Evolutionary conservation across 345 rosid genomes (phyloP), one percentile per base, ranked within the genome.

Genomic region (Heritiera littoralis): DNA sequence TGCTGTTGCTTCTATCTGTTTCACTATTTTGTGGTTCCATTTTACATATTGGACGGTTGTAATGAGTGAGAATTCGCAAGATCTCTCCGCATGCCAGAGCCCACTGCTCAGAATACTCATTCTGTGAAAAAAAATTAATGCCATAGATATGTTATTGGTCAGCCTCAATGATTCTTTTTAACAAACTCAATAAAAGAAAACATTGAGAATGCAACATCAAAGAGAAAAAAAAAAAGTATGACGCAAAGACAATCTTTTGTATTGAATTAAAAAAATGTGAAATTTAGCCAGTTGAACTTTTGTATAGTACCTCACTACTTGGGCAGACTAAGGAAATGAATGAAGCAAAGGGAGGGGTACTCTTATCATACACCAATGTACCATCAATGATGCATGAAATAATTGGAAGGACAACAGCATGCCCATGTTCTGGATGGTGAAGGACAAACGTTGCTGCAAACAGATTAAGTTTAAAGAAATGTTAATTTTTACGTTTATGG

Each of bases 381-480:
- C 96, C 97, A 83, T 91, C 99, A 72, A 95, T 93, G 81, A 95
- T 89, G 75, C 92, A 91, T 81, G 99, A 92, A 82, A 95, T 95
- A 52, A 95, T 92, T 13, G 98, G 99, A 90, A 91, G 98, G 86
- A 91, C 86, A 60, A 95, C 99, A 11, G 98, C 96, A 78, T 90
- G 98, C 61, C 99, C 99, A 75, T 93, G 97, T 87, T 95, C 99
- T 28, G 99, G 99, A 82, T 95, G 99, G 82, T 95, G 93, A 74
- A 95, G 94, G 79, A 95, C 99, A 89, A 95, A 95, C 28, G 77
- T 95, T n/a, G 99, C 99, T 95, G 94, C 76, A 77, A 78, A 81
- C 70, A 72, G 74, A 79, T 20, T 45, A 17, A 76, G 82, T 77
- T n/a, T 40, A 63, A 77, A 6, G 78, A 84, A 76, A 32, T 32